phyloP scores from a whole-genome alignment of 169 alveolate genomes.

The Cyclospora cayetanensis region DNA sequence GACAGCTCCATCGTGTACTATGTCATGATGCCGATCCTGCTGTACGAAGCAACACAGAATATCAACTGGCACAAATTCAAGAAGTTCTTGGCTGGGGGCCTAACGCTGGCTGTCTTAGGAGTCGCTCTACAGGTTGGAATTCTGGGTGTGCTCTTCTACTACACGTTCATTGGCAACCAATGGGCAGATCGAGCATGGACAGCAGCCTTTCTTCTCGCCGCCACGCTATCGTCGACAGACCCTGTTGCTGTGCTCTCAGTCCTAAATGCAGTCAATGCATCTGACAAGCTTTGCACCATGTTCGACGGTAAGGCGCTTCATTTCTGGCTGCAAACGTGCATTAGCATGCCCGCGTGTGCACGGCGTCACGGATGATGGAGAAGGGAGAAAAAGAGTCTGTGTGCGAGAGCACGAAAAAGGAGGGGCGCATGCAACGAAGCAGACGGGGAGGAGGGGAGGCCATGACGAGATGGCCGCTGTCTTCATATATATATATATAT shows the following conservation, averaged over 20 bases:
- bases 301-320: slow-evolving; percentile 78
- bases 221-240: slow-evolving; percentile 88
- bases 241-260: slow-evolving; percentile 91
- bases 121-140: slow-evolving; percentile 73
- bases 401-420: no score
- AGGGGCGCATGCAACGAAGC: no score
- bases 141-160: slow-evolving; percentile 80
- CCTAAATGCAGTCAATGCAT: slow-evolving; percentile 84
- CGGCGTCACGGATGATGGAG: background rate
- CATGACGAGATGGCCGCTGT: no score
- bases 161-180: slow-evolving; percentile 71
- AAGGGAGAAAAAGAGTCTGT: no score
- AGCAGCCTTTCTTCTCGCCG: slow-evolving; percentile 86
- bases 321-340: background rate
- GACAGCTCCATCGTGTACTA: slow-evolving; percentile 80
- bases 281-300: slow-evolving; percentile 84
- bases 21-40: slow-evolving; percentile 84
- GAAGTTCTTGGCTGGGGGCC: slow-evolving; percentile 85
- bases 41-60: slow-evolving; percentile 90
- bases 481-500: background rate
- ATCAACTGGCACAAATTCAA: slow-evolving; percentile 88
- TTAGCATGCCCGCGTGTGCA: background rate
- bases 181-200: slow-evolving; percentile 56
- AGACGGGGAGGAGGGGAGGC: no score
- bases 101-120: slow-evolving; percentile 86